Percentiles rank a stretch among this genome's conserved stretches.
These are phyloP conservation scores for Wickerhamiella occidentalis DNA, from an alignment of 805 yeast species.

Conservation along the genomic window DNA sequence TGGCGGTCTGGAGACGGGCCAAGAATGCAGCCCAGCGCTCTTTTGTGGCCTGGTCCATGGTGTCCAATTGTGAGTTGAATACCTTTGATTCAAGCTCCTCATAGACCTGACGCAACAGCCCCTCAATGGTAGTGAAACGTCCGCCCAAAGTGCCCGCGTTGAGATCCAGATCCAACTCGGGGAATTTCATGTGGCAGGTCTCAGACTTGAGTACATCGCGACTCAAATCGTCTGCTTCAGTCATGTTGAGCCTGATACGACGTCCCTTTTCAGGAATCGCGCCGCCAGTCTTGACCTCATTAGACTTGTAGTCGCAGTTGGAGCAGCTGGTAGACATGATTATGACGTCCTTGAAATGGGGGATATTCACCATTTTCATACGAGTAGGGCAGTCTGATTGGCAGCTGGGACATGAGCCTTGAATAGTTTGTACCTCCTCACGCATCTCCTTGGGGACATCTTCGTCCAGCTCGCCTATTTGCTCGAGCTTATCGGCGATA, in stretches of 20 bases:
- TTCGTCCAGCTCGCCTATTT: constrained; percentile 39
- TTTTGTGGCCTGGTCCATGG: constrained; percentile 71
- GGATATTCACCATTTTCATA: constrained; percentile 93
- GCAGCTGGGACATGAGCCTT: constrained; percentile 88
- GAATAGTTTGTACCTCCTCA: constrained; percentile 87
- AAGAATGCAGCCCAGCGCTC: constrained; percentile 77
- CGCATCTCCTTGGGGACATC: constrained; percentile 67
- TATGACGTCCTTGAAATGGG: constrained; percentile 95
- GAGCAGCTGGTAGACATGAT: constrained; percentile 92
- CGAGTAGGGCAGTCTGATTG: constrained; percentile 73
- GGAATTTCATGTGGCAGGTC: constrained; percentile 73
- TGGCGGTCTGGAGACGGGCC: constrained; percentile 59
- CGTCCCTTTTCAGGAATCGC: constrained; percentile 81
- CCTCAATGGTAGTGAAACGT: constrained; percentile 93
- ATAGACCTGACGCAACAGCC: constrained; percentile 73
- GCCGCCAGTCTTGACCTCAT: constrained; percentile 98
- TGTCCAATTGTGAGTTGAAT: constrained; percentile 74
- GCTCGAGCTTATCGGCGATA: constrained; percentile 19
- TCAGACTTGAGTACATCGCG: constrained; percentile 92
- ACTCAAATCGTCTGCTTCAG: constrained; percentile 84
- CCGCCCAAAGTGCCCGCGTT: constrained; percentile 97
- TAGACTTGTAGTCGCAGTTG: constrained; percentile 86
- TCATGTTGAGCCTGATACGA: constrained; percentile 56
- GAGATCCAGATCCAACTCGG: constrained; percentile 81
- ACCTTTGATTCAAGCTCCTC: constrained; percentile 84